Conservation (phyloP, 352 stramenopile genomes). For the Blastocystis sp. region DNA sequence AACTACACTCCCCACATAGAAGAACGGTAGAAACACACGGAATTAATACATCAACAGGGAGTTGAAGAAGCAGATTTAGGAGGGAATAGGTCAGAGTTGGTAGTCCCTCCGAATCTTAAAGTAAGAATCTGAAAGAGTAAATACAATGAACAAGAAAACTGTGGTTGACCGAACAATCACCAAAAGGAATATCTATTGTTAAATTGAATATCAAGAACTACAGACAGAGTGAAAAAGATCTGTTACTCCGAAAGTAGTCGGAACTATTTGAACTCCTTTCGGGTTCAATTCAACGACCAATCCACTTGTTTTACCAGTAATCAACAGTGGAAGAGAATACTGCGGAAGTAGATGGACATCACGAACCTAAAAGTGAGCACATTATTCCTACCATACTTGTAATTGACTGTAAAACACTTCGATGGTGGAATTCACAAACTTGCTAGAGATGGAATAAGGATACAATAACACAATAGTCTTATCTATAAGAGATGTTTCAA, state of each 20-base stretch:
- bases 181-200: not conserved
- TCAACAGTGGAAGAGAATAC: not conserved
- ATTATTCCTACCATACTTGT: not conserved
- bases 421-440: not conserved
- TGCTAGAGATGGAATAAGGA: not conserved
- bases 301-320: conserved; percentile 8
- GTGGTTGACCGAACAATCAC: too few relatives aligned
- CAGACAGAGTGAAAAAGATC: not conserved
- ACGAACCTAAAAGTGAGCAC: not conserved
- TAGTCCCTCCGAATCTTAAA: not conserved
- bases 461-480: not conserved
- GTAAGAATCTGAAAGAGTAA: not conserved
- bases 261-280: not conserved
- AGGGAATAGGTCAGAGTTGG: not conserved
- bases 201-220: not conserved
- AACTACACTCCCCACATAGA: not conserved
- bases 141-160: too few relatives aligned
- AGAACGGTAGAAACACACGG: not conserved
- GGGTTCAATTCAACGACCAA: not conserved
- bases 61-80: not conserved
- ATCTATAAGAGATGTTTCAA: not conserved
- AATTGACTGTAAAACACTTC: not conserved
- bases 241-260: not conserved
- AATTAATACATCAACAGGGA: not conserved
- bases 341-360: not conserved